Conservation (phyloP, 805 yeast species). For the Myxozyma neotropica region DNA sequence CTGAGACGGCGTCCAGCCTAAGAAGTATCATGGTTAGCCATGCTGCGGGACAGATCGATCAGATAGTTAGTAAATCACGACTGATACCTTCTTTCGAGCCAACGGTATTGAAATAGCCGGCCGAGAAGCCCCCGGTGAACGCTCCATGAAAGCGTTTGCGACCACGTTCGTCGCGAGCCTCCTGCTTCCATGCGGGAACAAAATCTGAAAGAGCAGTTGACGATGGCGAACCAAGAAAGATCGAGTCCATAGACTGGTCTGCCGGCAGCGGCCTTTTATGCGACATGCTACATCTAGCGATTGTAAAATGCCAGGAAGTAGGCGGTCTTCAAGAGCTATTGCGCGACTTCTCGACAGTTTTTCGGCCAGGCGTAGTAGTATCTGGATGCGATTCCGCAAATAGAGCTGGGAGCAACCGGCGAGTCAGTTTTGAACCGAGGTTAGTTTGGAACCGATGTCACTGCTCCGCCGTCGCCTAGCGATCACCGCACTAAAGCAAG, state of each 20-base stretch:
- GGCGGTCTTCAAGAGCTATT: no score
- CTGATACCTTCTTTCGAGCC: slow-evolving; percentile 42
- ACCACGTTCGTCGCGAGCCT: slow-evolving; percentile 36
- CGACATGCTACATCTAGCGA: slow-evolving; percentile 7
- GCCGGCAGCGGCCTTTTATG: slow-evolving; percentile 2
- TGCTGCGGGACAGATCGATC: not conserved
- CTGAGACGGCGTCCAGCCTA: slow-evolving; percentile 40
- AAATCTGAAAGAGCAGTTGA: slow-evolving; percentile 13
- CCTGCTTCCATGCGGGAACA: slow-evolving; percentile 36
- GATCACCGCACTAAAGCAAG: not conserved
- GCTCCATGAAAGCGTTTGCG: slow-evolving; percentile 42
- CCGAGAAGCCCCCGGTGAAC: slow-evolving; percentile 44
- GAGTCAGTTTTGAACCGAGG: not conserved
- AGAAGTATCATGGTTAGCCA: not conserved
- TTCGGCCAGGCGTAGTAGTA: no score
- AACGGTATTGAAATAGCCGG: slow-evolving; percentile 43
- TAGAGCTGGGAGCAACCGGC: no score
- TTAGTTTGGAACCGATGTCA: not conserved
- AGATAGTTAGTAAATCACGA: not conserved
- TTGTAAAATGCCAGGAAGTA: no score
- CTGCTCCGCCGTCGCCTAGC: not conserved
- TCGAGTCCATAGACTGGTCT: not conserved
- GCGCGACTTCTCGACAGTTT: no score
- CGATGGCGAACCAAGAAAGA: slow-evolving; percentile 27
- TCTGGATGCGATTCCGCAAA: no score